These are phyloP conservation scores for Ophiostoma sp. DNA, from an alignment of 2,329 filamentous ascomycete genomes.

Conservation along the genomic window DNA sequence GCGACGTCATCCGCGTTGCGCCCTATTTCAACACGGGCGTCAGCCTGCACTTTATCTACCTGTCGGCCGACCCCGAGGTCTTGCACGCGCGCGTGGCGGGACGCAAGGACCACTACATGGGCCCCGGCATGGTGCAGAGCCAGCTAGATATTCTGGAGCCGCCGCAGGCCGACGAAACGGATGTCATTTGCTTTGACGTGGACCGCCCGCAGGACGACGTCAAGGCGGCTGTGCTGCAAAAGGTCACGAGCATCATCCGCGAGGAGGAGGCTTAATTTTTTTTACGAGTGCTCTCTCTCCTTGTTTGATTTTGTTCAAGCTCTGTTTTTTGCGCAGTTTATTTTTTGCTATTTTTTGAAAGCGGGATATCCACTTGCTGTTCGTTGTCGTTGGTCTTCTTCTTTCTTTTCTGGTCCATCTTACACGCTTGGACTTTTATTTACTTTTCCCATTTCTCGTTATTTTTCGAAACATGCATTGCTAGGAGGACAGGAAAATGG, in stretches of 20 bases:
- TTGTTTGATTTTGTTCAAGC: neutral
- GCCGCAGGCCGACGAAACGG: slow-evolving; percentile 67
- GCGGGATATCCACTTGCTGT: slow-evolving; percentile 17
- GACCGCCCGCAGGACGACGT: slow-evolving; percentile 60
- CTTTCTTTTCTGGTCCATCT: neutral
- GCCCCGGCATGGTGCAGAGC: slow-evolving; percentile 89
- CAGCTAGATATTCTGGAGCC: slow-evolving; percentile 88
- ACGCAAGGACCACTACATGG: slow-evolving; percentile 90
- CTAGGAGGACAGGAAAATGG: slow-evolving; percentile 1
- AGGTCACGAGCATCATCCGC: slow-evolving; percentile 46
- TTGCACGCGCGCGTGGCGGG: slow-evolving; percentile 73
- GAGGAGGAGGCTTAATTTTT: slow-evolving; percentile 12
- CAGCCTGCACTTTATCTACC: slow-evolving; percentile 90
- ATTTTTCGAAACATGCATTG: neutral
- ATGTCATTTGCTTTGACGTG: slow-evolving; percentile 72
- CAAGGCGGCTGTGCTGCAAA: slow-evolving; percentile 58
- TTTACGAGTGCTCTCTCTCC: neutral
- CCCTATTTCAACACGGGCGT: slow-evolving; percentile 72
- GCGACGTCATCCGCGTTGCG: slow-evolving; percentile 83
- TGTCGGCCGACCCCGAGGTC: slow-evolving; percentile 73
- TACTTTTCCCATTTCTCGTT: neutral
- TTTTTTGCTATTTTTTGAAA: neutral
- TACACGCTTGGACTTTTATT: neutral
- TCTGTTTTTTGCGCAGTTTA: neutral
- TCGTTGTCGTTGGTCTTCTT: neutral